These are phyloP conservation scores for Suhomyces coccinellae DNA, from an alignment of 1,139 yeast species.

Conservation along the genomic window DNA sequence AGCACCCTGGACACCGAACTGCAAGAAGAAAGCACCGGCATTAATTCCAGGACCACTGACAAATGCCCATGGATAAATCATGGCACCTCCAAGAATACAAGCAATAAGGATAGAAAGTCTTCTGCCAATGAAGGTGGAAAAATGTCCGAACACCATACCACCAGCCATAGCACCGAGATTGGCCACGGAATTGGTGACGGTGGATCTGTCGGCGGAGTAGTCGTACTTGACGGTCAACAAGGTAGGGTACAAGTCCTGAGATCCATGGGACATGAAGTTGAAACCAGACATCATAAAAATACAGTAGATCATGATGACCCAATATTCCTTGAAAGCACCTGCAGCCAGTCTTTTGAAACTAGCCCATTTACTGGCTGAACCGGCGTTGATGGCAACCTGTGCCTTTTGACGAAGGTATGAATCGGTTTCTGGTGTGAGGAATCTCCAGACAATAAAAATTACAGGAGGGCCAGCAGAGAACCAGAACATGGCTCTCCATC, in stretches of 20 bases:
- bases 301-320: conserved; percentile 40
- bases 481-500: conserved; percentile 46
- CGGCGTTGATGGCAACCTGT: conserved; percentile 19
- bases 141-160: conserved; percentile 62
- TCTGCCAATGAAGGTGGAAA: conserved; percentile 61
- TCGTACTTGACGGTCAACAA: conserved; percentile 54
- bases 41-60: conserved; percentile 54
- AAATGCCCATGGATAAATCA: conserved; percentile 76
- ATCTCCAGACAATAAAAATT: conserved; percentile 38
- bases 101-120: conserved; percentile 52
- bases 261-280: conserved; percentile 67
- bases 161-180: conserved; percentile 71
- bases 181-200: conserved; percentile 70
- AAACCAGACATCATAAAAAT: conserved; percentile 46
- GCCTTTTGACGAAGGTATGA: conserved; percentile 30
- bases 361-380: conserved; percentile 14
- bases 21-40: conserved; percentile 78
- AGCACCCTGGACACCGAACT: conserved; percentile 81
- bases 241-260: conserved; percentile 74
- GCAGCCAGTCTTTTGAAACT: conserved; percentile 24
- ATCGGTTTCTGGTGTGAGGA: conserved; percentile 40
- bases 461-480: conserved; percentile 46
- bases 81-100: conserved; percentile 65
- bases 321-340: conserved; percentile 33
- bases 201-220: conserved; percentile 51